Evolutionary conservation across 2,329 filamentous ascomycete genomes (phyloP).

Genomic region (Beauveria caledonica): DNA sequence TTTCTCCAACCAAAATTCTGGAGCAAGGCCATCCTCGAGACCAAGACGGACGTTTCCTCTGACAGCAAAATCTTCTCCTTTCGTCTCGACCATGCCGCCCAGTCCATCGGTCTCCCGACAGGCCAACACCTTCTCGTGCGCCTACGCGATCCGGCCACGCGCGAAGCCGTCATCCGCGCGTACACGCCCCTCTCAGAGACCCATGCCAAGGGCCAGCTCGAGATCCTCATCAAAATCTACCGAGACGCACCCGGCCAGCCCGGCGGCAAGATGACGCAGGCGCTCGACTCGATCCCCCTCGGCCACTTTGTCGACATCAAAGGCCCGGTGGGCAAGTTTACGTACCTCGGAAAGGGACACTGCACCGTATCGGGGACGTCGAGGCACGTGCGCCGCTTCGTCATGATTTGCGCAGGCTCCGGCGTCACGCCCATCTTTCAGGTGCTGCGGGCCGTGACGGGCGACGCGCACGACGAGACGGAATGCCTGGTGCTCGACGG

Average conservation of each 20-base stretch:
- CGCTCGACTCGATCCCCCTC: conserved; percentile 62
- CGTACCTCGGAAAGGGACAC: conserved; percentile 61
- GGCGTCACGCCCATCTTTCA: conserved; percentile 91
- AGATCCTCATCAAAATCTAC: conserved; percentile 81
- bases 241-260: conserved; percentile 45
- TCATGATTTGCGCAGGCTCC: conserved; percentile 84
- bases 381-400: conserved; percentile 55
- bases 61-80: conserved; percentile 81
- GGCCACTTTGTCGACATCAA: conserved; percentile 77
- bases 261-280: conserved; percentile 76
- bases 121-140: conserved; percentile 86
- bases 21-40: conserved; percentile 62
- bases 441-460: conserved; percentile 66
- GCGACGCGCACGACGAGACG: conserved; percentile 55
- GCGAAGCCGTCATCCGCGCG: conserved; percentile 69
- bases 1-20: conserved; percentile 69
- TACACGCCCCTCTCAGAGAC: conserved; percentile 76
- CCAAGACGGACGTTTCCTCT: conserved; percentile 61
- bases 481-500: conserved; percentile 68
- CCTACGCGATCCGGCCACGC: conserved; percentile 60
- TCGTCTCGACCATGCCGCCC: conserved; percentile 61
- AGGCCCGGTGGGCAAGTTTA: conserved; percentile 78
- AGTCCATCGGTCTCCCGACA: conserved; percentile 67
- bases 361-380: conserved; percentile 52
- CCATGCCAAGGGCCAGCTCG: conserved; percentile 52